Evolutionary conservation across 73 alveolate species (phyloP).

Genomic region (Stentor coeruleus): DNA sequence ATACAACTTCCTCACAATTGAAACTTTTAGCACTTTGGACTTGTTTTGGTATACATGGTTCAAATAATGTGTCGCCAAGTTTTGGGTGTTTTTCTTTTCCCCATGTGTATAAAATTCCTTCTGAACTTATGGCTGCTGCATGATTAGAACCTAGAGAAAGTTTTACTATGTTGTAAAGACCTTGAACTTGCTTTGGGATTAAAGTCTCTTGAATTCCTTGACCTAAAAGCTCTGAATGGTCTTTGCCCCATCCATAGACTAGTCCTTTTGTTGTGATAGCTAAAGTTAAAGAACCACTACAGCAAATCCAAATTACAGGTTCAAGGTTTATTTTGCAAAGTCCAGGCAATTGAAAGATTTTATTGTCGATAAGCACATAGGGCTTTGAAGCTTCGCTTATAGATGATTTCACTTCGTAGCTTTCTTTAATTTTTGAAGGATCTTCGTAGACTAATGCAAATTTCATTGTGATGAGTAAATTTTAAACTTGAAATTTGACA

Average conservation of each 20-base stretch:
- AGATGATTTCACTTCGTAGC: not conserved
- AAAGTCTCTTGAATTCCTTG: not conserved
- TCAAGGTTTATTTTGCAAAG: too few relatives aligned
- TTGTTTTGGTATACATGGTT: not conserved
- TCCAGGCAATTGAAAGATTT: too few relatives aligned
- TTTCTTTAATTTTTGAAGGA: not conserved
- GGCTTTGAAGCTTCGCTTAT: not conserved
- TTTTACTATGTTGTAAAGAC: not conserved
- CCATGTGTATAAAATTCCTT: not conserved
- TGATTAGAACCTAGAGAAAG: not conserved
- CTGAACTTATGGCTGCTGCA: conserved; percentile 1
- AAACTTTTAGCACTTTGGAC: not conserved
- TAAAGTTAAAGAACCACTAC: too few relatives aligned
- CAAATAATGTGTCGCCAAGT: not conserved
- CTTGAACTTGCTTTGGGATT: not conserved
- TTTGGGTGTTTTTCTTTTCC: not conserved
- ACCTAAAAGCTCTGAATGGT: not conserved
- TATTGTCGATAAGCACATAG: not conserved
- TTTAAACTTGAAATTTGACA: not conserved
- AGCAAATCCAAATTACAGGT: too few relatives aligned
- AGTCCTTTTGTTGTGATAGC: not conserved
- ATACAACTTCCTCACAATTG: not conserved
- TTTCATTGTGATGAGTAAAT: not conserved
- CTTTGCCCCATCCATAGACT: not conserved
- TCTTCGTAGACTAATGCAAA: not conserved